These are phyloP conservation scores for Synchytrium microbalum DNA, from an alignment of 371 early-diverging fungal genomes.

Conservation along the genomic window DNA sequence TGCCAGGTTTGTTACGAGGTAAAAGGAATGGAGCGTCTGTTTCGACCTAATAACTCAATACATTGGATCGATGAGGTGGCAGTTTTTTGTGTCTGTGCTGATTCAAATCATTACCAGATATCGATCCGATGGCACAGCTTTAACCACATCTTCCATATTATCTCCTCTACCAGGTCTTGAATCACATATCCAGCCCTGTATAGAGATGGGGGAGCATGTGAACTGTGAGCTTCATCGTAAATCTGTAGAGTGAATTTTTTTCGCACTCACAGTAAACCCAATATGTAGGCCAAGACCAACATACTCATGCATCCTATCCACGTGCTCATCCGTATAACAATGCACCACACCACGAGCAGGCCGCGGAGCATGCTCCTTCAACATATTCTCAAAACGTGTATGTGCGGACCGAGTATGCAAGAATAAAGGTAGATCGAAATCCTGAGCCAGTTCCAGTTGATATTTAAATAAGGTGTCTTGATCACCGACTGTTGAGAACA, in stretches of 20 bases:
- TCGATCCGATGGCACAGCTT: conserved; percentile 32
- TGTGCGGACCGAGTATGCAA: conserved; percentile 44
- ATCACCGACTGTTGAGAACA: conserved; percentile 31
- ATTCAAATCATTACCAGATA: conserved; percentile 21
- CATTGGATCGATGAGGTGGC: conserved; percentile 15
- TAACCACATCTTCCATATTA: conserved; percentile 28
- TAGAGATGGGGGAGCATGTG: not conserved
- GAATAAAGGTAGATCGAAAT: conserved; percentile 37
- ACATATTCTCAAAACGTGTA: conserved; percentile 35
- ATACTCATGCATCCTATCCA: conserved; percentile 25
- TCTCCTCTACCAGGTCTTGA: conserved; percentile 23
- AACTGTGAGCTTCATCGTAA: not conserved
- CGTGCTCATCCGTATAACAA: conserved; percentile 39
- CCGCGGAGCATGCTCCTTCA: conserved; percentile 9
- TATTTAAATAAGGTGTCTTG: conserved; percentile 35
- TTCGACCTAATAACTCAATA: too few relatives aligned
- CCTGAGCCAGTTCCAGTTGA: conserved; percentile 15
- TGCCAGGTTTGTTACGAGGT: conserved; percentile 17
- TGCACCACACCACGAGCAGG: conserved; percentile 44
- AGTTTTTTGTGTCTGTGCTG: not conserved
- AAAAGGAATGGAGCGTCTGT: conserved; percentile 41
- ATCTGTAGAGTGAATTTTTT: not conserved
- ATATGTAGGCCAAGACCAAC: conserved; percentile 43
- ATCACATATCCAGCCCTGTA: conserved; percentile 39
- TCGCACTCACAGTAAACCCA: conserved; percentile 43